Evolutionary conservation across 768 basidiomycete species (phyloP), one percentile per base, ranked within the genome.

Genomic region (Amanita rubescens): DNA sequence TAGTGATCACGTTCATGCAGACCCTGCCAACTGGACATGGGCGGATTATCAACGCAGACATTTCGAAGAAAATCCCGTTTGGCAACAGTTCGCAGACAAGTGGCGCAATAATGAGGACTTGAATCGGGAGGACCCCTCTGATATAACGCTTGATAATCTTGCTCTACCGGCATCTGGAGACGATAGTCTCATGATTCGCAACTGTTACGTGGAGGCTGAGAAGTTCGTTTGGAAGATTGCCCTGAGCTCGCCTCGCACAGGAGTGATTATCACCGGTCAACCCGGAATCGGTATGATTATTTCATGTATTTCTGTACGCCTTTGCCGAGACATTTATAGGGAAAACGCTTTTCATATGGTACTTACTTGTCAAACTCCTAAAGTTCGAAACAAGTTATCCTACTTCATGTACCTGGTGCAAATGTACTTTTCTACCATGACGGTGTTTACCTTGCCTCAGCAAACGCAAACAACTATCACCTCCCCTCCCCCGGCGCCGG

Each of bases 21-120:
- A 46, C 44, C 44, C 24, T 46, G 44, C 25, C 44, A 46, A 46
- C 24, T 46, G 44, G 44, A 46, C 44, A 46, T 46, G 44, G 44
- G 8, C 5, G 20, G 44, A 46, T 46, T 27, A 2, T 46, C 30
- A 48, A 48, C 46, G 32, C 46, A 12, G 19, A 34, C 19, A 10
- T 5, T 45, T 22, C 24, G 9, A 11, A 25, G 27, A 27, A 17
- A 5, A 45, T 30, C 6, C 11, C 25, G 24, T 25, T 45, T 45
- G 44, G 44, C 44, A 45, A 45, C 5, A 45, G 45, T 46, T 46
- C 27, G 45, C 45, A n/a, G 45, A 46, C 27, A 46, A 33, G 45
- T 46, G 45, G 45, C 45, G 15, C 45, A 5, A 32, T 46, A 2
- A 15, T 30, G 14, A 8, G 41, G 20, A 32, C 45, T 33, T 46